Conservation (phyloP, 805 yeast genomes). For the Candida arabinofermentans region DNA sequence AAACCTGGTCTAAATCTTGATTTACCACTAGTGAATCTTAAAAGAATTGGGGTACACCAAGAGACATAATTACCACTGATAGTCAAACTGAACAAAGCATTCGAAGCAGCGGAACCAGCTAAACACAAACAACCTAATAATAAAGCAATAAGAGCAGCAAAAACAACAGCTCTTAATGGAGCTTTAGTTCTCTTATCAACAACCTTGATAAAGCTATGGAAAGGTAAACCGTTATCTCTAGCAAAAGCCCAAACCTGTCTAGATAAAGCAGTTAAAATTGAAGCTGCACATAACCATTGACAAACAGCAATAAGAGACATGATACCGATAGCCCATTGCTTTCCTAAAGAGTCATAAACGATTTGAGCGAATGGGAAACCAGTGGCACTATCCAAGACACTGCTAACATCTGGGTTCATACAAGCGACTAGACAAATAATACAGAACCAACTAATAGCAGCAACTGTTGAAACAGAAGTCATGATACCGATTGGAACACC, state of each 20-base stretch:
- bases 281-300: slow-evolving; percentile 64
- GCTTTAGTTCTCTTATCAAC: slow-evolving; percentile 55
- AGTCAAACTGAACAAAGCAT: slow-evolving; percentile 61
- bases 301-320: slow-evolving; percentile 56
- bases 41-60: slow-evolving; percentile 58
- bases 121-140: slow-evolving; percentile 55
- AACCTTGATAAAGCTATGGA: slow-evolving; percentile 49
- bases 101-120: slow-evolving; percentile 57
- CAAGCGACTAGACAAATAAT: slow-evolving; percentile 52
- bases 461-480: slow-evolving; percentile 54
- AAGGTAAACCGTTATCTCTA: slow-evolving; percentile 75
- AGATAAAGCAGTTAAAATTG: slow-evolving; percentile 58
- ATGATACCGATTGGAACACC: slow-evolving; percentile 66
- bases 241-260: slow-evolving; percentile 76
- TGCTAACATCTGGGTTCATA: slow-evolving; percentile 41
- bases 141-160: slow-evolving; percentile 45
- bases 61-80: slow-evolving; percentile 61
- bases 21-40: slow-evolving; percentile 47
- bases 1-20: slow-evolving; percentile 60
- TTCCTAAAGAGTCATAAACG: slow-evolving; percentile 58
- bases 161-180: slow-evolving; percentile 61
- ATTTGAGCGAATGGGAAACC: slow-evolving; percentile 69
- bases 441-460: slow-evolving; percentile 54
- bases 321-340: slow-evolving; percentile 60
- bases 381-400: slow-evolving; percentile 40